Percentiles rank a stretch among this genome's conserved stretches.
Evolutionary conservation across 2,329 filamentous ascomycete species (phyloP).

Genomic region (Emmonsia crescens): DNA sequence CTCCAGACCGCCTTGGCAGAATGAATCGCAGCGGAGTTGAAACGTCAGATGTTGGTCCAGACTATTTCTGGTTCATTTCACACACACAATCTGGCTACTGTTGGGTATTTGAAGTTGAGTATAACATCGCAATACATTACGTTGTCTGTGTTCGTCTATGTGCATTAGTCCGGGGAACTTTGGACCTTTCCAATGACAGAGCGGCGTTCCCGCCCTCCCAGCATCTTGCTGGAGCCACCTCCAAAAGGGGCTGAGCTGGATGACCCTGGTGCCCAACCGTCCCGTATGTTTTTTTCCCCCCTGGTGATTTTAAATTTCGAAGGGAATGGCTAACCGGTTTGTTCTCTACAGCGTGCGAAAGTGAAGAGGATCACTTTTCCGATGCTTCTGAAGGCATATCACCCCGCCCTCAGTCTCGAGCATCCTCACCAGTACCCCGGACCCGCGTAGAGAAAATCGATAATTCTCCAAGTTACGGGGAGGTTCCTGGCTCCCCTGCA

Average conservation of each 20-base stretch:
- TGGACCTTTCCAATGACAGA: conserved; percentile 26
- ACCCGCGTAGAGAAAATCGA: conserved; percentile 56
- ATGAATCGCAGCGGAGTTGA: background rate
- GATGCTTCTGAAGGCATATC: conserved; percentile 49
- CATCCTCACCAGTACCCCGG: conserved; percentile 45
- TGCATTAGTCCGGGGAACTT: conserved; percentile 5
- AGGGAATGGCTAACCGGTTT: conserved; percentile 12
- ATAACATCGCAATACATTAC: background rate
- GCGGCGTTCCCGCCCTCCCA: conserved; percentile 27
- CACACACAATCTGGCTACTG: background rate
- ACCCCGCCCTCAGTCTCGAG: conserved; percentile 30
- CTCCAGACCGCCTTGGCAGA: conserved; percentile 6
- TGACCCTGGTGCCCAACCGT: conserved; percentile 47
- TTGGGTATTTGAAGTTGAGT: background rate
- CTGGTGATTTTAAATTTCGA: background rate
- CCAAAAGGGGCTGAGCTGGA: conserved; percentile 45
- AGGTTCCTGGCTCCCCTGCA: conserved; percentile 50
- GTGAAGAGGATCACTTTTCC: conserved; percentile 53
- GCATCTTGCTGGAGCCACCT: conserved; percentile 41
- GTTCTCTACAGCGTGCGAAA: conserved; percentile 36
- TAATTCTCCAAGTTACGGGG: conserved; percentile 47
- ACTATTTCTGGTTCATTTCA: background rate
- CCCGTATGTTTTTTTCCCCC: conserved; percentile 31
- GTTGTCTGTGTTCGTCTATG: conserved; percentile 14
- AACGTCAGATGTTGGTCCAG: background rate